Evolutionary conservation across 169 alveolate genomes (phyloP).

Genomic region (Plasmodium vivax): DNA sequence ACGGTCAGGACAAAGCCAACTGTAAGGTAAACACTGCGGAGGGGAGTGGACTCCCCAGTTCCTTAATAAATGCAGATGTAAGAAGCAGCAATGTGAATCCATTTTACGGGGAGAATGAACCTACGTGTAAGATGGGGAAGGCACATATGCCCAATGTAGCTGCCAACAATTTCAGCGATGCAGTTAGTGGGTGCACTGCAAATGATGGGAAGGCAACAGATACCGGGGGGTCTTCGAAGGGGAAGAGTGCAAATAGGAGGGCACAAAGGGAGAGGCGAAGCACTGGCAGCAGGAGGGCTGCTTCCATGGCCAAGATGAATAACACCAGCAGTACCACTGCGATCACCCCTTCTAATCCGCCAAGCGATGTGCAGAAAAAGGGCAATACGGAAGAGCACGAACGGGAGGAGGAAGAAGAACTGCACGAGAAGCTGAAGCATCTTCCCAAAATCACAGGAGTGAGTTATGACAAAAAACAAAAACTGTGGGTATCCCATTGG

Average conservation of each 20-base stretch:
- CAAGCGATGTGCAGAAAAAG: not conserved
- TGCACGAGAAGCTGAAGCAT: conserved; percentile 78
- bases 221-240: not conserved
- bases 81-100: not conserved
- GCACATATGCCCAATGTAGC: not conserved
- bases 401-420: conserved; percentile 79
- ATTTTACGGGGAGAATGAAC: not conserved
- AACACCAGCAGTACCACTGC: not conserved
- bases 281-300: not conserved
- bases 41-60: not conserved
- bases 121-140: not conserved
- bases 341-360: not conserved
- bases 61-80: not conserved
- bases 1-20: not conserved
- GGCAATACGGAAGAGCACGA: not conserved
- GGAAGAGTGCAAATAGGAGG: not conserved
- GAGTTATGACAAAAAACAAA: conserved; percentile 85
- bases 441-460: conserved; percentile 86
- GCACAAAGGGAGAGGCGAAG: not conserved
- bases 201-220: not conserved
- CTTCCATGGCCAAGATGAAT: not conserved
- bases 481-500: conserved; percentile 87
- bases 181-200: not conserved
- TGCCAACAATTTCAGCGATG: not conserved
- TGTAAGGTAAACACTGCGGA: not conserved